Percentiles rank a stretch among this genome's conserved stretches.
Evolutionary conservation across 1,139 yeast genomes (phyloP).

Genomic region (Blastobotrys arbuscula): DNA sequence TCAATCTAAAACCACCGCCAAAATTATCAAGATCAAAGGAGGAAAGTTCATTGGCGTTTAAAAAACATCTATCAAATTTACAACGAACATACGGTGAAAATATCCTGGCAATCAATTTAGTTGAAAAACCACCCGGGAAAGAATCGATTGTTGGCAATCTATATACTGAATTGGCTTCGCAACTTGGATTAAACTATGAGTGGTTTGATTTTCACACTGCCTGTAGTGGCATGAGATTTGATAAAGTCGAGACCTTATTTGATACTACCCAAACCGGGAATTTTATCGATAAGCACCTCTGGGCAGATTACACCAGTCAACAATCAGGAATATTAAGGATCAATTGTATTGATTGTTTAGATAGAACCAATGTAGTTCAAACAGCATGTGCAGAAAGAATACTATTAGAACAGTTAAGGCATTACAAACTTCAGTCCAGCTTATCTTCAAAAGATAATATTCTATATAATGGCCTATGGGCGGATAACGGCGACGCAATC

Average conservation of each 20-base stretch:
- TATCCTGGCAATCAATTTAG: conserved; percentile 35
- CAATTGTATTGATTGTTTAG: conserved; percentile 33
- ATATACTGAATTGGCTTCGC: conserved; percentile 29
- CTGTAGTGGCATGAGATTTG: conserved; percentile 39
- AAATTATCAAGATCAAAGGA: conserved; percentile 29
- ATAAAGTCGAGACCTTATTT: conserved; percentile 32
- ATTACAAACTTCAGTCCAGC: not conserved
- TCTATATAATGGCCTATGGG: conserved; percentile 37
- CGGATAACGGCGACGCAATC: conserved; percentile 43
- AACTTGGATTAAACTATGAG: conserved; percentile 27
- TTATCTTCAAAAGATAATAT: not conserved
- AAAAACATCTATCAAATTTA: conserved; percentile 32
- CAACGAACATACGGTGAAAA: conserved; percentile 24
- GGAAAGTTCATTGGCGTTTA: conserved; percentile 29
- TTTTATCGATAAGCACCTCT: conserved; percentile 27
- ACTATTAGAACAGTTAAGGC: conserved; percentile 27
- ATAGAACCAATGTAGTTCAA: conserved; percentile 39
- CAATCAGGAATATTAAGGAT: conserved; percentile 39
- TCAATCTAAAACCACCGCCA: conserved; percentile 44
- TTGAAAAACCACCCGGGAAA: conserved; percentile 34
- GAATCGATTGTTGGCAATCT: conserved; percentile 36
- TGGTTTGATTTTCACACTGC: conserved; percentile 44
- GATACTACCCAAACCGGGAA: conserved; percentile 27
- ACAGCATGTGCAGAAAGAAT: conserved; percentile 33
- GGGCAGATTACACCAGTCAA: conserved; percentile 27